phyloP scores from a whole-genome alignment of 1,284 basidiomycete species.

The Leccinum subrobustum region DNA sequence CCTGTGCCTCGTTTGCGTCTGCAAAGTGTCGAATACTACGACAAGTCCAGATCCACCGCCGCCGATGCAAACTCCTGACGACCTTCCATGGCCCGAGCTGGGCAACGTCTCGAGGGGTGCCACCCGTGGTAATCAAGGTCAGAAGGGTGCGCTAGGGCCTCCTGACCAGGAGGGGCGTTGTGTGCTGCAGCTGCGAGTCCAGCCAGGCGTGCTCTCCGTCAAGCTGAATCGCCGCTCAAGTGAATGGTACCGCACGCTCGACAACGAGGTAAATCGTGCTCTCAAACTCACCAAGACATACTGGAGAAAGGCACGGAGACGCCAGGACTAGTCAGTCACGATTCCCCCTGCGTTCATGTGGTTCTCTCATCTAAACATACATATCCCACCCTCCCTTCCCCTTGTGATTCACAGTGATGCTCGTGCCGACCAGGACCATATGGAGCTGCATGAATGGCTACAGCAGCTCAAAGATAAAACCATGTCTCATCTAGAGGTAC shows the following conservation, averaged over 20 bases:
- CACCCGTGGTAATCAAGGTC: constrained; percentile 80
- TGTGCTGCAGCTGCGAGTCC: constrained; percentile 70
- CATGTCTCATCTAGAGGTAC: constrained; percentile 77
- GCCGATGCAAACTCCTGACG: constrained; percentile 61
- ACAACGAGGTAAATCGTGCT: constrained; percentile 71
- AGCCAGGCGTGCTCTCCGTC: constrained; percentile 75
- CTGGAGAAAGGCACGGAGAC: constrained; percentile 72
- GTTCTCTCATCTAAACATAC: not conserved
- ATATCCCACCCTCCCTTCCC: not conserved
- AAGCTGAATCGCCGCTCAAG: constrained; percentile 68
- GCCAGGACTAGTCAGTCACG: constrained; percentile 61
- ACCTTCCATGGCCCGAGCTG: constrained; percentile 80
- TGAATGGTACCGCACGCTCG: constrained; percentile 76
- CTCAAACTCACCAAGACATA: constrained; percentile 80
- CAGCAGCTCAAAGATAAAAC: constrained; percentile 83
- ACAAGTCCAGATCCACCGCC: constrained; percentile 32
- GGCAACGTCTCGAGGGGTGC: constrained; percentile 79
- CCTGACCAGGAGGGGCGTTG: constrained; percentile 70
- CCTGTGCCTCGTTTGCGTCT: constrained; percentile 2
- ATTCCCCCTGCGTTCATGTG: not conserved
- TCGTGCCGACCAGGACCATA: constrained; percentile 79
- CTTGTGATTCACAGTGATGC: constrained; percentile 45
- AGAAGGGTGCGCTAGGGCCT: constrained; percentile 69
- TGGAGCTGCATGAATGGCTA: constrained; percentile 81
- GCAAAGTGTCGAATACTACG: constrained; percentile 7